Evolutionary conservation across 2,329 filamentous ascomycete genomes (phyloP).

Genomic region (Pseudogymnoascus sp.): DNA sequence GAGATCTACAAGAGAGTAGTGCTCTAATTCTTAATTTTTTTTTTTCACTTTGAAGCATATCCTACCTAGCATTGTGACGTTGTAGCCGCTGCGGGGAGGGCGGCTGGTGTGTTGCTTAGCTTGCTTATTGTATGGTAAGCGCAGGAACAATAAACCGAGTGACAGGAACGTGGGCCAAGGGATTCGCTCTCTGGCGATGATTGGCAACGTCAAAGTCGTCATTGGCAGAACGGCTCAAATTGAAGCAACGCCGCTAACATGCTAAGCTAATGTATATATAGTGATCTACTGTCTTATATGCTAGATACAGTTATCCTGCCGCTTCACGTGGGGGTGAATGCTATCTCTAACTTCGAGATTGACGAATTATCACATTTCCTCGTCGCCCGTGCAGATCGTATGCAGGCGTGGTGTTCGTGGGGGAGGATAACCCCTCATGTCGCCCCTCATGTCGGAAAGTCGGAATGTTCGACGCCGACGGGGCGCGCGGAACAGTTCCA

Average conservation of each 20-base stretch:
- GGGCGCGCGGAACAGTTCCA: neutral
- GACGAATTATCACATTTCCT: slow-evolving; percentile 5
- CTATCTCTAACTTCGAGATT: neutral
- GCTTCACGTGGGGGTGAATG: neutral
- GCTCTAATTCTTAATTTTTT: neutral
- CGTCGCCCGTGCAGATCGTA: neutral
- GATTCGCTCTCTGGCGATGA: slow-evolving; percentile 2
- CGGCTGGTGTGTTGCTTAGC: neutral
- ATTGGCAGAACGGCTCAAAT: neutral
- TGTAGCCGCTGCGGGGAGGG: neutral
- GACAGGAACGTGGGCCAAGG: neutral
- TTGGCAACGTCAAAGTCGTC: neutral
- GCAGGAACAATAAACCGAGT: neutral
- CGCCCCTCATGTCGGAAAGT: neutral
- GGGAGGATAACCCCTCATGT: neutral
- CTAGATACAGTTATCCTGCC: neutral
- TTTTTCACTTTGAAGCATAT: neutral
- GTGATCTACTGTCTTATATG: neutral
- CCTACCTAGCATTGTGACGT: neutral
- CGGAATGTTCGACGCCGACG: neutral
- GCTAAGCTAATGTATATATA: neutral
- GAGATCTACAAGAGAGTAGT: too few relatives aligned
- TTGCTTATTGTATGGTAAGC: neutral
- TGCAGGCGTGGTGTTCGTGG: neutral
- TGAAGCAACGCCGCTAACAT: neutral